These are phyloP conservation scores for Citrus sinensis DNA, from an alignment of 345 rosid genomes.

Conservation along the genomic window DVS_A1.0 CM039165.1:36091501-36092000, in stretches of 20 bases:
- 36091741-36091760: conserved; percentile 80
- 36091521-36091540: conserved; percentile 77
- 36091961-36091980: conserved; percentile 83
- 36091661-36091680: conserved; percentile 21
- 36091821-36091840: neutral
- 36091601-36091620: conserved; percentile 7
- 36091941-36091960: conserved; percentile 61
- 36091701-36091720: conserved; percentile 80
- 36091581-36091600: conserved; percentile 27
- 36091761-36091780: conserved; percentile 84
- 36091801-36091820: conserved; percentile 7
- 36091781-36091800: conserved; percentile 7
- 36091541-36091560: conserved; percentile 87
- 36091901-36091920: conserved; percentile 78
- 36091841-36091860: neutral
- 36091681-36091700: conserved; percentile 82
- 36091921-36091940: conserved; percentile 59
- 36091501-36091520: conserved; percentile 56
- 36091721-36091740: conserved; percentile 53
- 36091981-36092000: conserved; percentile 82
- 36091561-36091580: conserved; percentile 61
- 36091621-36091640: conserved; percentile 1
- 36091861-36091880: neutral
- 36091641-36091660: conserved; percentile 4
- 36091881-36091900: conserved; percentile 12